Evolutionary conservation across 1,139 yeast species (phyloP).

Genomic region (Pichia inconspicua): DNA sequence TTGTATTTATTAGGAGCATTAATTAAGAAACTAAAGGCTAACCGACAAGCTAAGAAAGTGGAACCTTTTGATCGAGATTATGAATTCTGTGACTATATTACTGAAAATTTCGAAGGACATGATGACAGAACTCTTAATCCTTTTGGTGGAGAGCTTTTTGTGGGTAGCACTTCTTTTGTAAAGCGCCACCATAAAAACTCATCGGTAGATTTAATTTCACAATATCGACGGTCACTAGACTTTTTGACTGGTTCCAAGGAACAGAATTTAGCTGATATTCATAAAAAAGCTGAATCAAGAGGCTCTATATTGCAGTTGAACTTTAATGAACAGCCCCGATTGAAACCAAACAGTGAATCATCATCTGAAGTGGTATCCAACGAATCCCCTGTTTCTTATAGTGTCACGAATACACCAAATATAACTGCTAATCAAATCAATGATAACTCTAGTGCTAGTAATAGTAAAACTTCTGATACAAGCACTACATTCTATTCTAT

Average conservation of each 20-base stretch:
- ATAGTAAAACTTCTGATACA: not conserved
- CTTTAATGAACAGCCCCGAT: constrained; percentile 2
- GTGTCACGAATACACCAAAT: constrained; percentile 1
- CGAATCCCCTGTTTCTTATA: constrained; percentile 1
- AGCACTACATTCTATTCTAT: constrained; percentile 7
- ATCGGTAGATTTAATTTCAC: constrained; percentile 9
- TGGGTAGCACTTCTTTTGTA: not conserved
- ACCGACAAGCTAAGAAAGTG: constrained; percentile 10
- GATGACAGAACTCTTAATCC: constrained; percentile 8
- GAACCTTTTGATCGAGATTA: constrained; percentile 14
- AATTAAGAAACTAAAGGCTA: constrained; percentile 14
- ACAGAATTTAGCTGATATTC: not conserved
- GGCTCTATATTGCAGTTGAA: constrained; percentile 8
- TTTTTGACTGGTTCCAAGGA: constrained; percentile 5
- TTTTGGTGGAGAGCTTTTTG: constrained; percentile 7
- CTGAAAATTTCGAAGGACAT: not conserved
- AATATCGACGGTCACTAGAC: constrained; percentile 13
- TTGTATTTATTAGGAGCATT: constrained; percentile 13
- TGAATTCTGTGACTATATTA: constrained; percentile 5
- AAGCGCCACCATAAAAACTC: not conserved
- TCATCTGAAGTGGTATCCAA: not conserved
- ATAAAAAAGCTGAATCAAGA: constrained; percentile 4
- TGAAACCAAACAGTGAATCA: not conserved
- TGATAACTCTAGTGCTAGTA: not conserved
- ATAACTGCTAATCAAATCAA: not conserved